Conservation (phyloP, 1,284 basidiomycete genomes). For the Ustilago tritici region DNA sequence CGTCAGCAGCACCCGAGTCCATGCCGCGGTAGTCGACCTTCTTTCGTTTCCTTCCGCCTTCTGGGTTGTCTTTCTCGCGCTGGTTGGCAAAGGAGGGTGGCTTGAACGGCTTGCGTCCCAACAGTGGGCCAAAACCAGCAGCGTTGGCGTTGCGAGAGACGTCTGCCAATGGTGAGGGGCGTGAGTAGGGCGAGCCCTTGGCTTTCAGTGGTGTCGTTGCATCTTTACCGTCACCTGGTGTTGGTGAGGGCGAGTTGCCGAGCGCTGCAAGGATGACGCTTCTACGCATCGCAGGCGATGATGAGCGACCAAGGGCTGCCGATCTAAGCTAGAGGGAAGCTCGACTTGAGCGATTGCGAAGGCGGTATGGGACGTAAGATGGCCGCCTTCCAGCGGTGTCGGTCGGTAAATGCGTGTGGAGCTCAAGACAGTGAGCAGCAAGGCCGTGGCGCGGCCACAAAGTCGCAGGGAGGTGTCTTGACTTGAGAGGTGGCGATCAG, state of each 20-base stretch:
- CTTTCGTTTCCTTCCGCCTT: constrained; percentile 56
- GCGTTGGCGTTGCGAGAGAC: constrained; percentile 53
- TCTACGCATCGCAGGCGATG: constrained; percentile 24
- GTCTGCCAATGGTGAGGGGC: constrained; percentile 32
- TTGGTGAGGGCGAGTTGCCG: constrained; percentile 32
- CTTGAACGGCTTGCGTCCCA: constrained; percentile 66
- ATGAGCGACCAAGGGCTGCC: background rate
- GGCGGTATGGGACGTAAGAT: background rate
- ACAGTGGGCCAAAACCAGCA: constrained; percentile 58
- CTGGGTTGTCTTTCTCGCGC: constrained; percentile 33
- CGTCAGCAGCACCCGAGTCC: constrained; percentile 49
- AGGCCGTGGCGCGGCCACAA: background rate
- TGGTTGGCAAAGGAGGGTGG: constrained; percentile 55
- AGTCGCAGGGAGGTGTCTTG: background rate
- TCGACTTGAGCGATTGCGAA: background rate
- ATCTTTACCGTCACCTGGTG: constrained; percentile 18
- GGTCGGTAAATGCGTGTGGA: background rate
- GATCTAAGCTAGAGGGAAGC: background rate
- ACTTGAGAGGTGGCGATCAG: too few relatives aligned
- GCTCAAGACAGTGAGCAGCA: background rate
- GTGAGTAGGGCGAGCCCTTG: constrained; percentile 26
- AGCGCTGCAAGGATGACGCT: constrained; percentile 48
- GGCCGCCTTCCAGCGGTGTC: background rate
- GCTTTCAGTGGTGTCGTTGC: constrained; percentile 16
- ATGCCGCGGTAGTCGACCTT: constrained; percentile 66